These are phyloP conservation scores for Ceraceosorus guamensis DNA, from an alignment of 1,284 basidiomycete genomes.

Conservation along the genomic window DNA sequence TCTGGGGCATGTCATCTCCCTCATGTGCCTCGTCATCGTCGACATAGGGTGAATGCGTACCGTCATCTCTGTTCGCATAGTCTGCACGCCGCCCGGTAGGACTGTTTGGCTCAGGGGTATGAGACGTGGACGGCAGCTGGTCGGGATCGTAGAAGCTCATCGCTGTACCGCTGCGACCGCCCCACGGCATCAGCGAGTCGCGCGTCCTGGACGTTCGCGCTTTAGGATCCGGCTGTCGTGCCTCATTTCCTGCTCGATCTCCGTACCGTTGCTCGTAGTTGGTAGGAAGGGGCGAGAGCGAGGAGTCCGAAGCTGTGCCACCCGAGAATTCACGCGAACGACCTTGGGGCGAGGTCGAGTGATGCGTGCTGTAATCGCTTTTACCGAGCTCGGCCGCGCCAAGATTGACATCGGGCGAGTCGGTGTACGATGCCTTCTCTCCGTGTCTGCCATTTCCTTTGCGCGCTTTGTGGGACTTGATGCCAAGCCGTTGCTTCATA, in stretches of 20 bases:
- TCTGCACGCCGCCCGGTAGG: too few species aligned
- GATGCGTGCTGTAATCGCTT: neutral
- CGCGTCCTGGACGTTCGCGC: too few species aligned
- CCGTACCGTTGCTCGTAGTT: neutral
- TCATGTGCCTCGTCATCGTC: neutral
- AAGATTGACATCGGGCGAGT: constrained; percentile 4
- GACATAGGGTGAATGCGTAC: neutral
- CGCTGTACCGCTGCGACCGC: constrained; percentile 11
- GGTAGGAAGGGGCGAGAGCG: neutral
- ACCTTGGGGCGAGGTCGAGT: neutral
- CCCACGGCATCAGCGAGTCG: constrained; percentile 2
- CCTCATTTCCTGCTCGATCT: neutral
- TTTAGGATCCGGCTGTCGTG: neutral
- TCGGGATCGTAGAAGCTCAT: constrained; percentile 31
- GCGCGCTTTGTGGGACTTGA: too few species aligned
- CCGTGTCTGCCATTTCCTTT: neutral
- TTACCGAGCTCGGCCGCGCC: neutral
- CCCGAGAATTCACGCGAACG: neutral
- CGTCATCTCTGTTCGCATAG: neutral
- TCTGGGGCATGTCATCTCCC: constrained; percentile 1
- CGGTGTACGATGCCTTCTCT: neutral
- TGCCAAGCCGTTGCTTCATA: constrained; percentile 33
- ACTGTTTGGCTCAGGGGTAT: too few species aligned
- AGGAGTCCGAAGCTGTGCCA: neutral
- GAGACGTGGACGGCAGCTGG: constrained; percentile 9